These are phyloP conservation scores for Tricholoma terreum DNA, from an alignment of 768 basidiomycete genomes.

Conservation along the genomic window DNA sequence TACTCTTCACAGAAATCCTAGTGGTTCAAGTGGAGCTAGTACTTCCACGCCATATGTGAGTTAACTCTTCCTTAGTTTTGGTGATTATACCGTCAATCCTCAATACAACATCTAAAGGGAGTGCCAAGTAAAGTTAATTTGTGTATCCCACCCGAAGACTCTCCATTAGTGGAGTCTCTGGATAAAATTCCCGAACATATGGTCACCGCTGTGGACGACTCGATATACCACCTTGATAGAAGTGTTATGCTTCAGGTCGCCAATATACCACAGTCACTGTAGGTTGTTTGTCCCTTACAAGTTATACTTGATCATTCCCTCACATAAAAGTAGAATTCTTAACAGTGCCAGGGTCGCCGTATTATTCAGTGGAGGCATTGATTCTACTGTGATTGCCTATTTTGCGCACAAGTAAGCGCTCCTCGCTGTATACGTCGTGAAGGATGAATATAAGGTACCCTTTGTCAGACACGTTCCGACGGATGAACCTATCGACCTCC, in stretches of 20 bases:
- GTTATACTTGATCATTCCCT: not conserved
- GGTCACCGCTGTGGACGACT: slow-evolving; percentile 40
- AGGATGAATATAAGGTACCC: not conserved
- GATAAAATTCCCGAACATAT: slow-evolving; percentile 45
- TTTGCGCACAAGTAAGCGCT: slow-evolving; percentile 66
- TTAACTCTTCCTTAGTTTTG: not conserved
- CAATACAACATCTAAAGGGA: slow-evolving; percentile 35
- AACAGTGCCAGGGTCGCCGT: slow-evolving; percentile 61
- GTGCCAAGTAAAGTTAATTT: slow-evolving; percentile 44
- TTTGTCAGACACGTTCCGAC: slow-evolving; percentile 60
- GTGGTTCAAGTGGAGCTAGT: not conserved
- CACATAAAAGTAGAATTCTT: not conserved
- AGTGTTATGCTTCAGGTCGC: slow-evolving; percentile 69
- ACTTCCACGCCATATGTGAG: slow-evolving; percentile 28
- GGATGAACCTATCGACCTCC: slow-evolving; percentile 83
- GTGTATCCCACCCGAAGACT: slow-evolving; percentile 42
- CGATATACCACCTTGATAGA: slow-evolving; percentile 53
- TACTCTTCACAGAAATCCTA: not conserved
- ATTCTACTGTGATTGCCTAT: slow-evolving; percentile 80
- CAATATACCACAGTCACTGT: slow-evolving; percentile 58
- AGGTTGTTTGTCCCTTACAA: slow-evolving; percentile 13
- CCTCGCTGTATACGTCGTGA: not conserved
- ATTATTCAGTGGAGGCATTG: slow-evolving; percentile 95
- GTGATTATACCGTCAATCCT: not conserved
- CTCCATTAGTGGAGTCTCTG: slow-evolving; percentile 33